Conservation (phyloP, 345 rosid species). For the Geranium brycei region DNA sequence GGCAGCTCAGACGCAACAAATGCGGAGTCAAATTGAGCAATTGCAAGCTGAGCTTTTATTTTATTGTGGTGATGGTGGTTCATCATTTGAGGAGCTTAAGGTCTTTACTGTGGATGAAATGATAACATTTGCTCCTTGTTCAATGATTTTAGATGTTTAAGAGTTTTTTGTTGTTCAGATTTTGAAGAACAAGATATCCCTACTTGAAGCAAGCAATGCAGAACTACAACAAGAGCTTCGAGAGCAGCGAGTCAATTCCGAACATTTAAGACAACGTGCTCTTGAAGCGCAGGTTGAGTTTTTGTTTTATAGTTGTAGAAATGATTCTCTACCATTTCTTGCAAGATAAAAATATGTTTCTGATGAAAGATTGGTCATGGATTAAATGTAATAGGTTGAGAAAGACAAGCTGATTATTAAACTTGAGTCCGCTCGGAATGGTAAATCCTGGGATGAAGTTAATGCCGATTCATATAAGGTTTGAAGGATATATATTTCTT, state of each 20-base stretch:
- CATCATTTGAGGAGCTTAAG: slow-evolving; percentile 82
- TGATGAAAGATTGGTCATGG: not conserved
- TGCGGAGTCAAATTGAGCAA: slow-evolving; percentile 93
- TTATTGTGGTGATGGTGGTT: slow-evolving; percentile 54
- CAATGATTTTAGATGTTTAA: not conserved
- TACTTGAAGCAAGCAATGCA: slow-evolving; percentile 76
- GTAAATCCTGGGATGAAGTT: slow-evolving; percentile 86
- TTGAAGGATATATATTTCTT: slow-evolving; percentile 4
- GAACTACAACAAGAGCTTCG: slow-evolving; percentile 71
- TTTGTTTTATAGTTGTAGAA: not conserved
- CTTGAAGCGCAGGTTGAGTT: slow-evolving; percentile 67
- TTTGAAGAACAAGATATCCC: slow-evolving; percentile 65
- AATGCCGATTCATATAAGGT: slow-evolving; percentile 50
- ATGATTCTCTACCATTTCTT: not conserved
- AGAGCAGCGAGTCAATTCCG: slow-evolving; percentile 49
- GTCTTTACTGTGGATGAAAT: slow-evolving; percentile 14
- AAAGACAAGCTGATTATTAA: slow-evolving; percentile 68
- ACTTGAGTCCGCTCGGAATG: slow-evolving; percentile 66
- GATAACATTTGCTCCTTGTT: not conserved
- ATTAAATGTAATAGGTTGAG: slow-evolving; percentile 46
- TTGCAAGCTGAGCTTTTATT: slow-evolving; percentile 71
- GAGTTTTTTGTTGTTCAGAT: slow-evolving; percentile 30
- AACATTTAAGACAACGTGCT: slow-evolving; percentile 66
- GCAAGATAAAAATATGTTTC: not conserved
- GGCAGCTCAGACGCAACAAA: slow-evolving; percentile 67